phyloP scores from a whole-genome alignment of 2,329 filamentous ascomycete genomes.

The Cordyceps cicadae region DNA sequence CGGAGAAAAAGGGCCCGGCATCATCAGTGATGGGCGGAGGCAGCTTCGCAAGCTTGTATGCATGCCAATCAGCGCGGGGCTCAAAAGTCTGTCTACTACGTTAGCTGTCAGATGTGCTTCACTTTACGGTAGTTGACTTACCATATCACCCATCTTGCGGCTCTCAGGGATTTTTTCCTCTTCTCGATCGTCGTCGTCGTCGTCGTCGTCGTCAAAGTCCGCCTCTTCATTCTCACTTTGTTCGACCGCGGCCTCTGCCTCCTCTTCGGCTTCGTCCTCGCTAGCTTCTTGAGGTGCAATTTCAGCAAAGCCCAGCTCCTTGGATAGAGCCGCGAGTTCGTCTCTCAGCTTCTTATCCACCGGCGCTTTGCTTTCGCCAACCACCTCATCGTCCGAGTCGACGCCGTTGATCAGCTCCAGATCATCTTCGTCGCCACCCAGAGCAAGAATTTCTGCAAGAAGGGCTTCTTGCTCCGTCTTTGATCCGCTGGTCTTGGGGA shows the following conservation, averaged over 20 bases:
- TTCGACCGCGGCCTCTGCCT: conserved; percentile 16
- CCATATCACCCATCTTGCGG: conserved; percentile 27
- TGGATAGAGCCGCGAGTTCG: conserved; percentile 30
- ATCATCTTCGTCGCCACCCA: conserved; percentile 59
- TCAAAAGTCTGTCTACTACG: conserved; percentile 42
- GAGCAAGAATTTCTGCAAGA: conserved; percentile 54
- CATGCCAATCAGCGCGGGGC: conserved; percentile 51
- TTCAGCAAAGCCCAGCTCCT: conserved; percentile 30
- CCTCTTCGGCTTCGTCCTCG: conserved; percentile 28
- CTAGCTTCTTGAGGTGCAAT: conserved; percentile 27
- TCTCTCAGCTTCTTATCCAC: conserved; percentile 34
- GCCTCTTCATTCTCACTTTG: conserved; percentile 22
- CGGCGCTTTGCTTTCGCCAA: conserved; percentile 24
- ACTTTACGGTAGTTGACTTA: conserved; percentile 18
- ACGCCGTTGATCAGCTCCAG: conserved; percentile 50
- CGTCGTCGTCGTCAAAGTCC: conserved; percentile 24
- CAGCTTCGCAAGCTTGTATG: conserved; percentile 33
- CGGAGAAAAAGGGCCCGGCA: conserved; percentile 32
- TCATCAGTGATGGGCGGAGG: conserved; percentile 38
- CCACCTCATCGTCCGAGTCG: conserved; percentile 31
- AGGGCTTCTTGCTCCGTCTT: conserved; percentile 33
- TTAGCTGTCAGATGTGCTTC: conserved; percentile 26
- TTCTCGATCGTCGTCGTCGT: conserved; percentile 23
- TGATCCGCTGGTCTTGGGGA: conserved; percentile 17
- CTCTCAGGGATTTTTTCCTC: conserved; percentile 23